Evolutionary conservation across 192 early-diverging fungal genomes (phyloP).

Genomic region (Thoreauomyces humboldtii): DNA sequence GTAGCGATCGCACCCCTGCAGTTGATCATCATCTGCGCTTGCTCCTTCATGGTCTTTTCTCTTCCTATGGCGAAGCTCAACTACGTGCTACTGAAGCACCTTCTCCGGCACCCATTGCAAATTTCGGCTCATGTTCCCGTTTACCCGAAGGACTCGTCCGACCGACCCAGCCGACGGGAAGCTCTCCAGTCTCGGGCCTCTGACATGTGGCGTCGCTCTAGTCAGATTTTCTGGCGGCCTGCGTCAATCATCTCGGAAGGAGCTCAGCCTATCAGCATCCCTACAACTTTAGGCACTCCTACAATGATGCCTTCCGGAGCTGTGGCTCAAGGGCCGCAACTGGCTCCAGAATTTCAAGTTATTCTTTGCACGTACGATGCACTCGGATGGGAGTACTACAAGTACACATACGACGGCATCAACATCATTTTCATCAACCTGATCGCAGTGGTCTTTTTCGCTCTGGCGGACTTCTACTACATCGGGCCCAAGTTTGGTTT

Average conservation of each 20-base stretch:
- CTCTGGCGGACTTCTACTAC: slow-evolving; percentile 77
- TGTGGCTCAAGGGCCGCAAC: slow-evolving; percentile 17
- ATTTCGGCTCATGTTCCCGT: slow-evolving; percentile 48
- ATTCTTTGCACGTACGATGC: slow-evolving; percentile 88
- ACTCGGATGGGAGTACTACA: slow-evolving; percentile 91
- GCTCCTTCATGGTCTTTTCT: slow-evolving; percentile 83
- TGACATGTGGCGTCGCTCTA: slow-evolving; percentile 9
- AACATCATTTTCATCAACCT: slow-evolving; percentile 97
- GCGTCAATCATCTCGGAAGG: slow-evolving; percentile 30
- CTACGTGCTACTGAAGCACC: slow-evolving; percentile 72
- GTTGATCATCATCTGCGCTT: slow-evolving; percentile 67
- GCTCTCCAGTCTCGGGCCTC: background rate
- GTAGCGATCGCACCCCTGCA: slow-evolving; percentile 71
- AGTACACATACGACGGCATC: slow-evolving; percentile 93
- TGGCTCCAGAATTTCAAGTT: slow-evolving; percentile 51
- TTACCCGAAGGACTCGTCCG: background rate
- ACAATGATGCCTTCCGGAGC: slow-evolving; percentile 17
- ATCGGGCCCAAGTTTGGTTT: slow-evolving; percentile 55
- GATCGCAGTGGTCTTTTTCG: slow-evolving; percentile 78
- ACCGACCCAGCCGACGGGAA: slow-evolving; percentile 6
- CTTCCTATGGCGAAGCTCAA: slow-evolving; percentile 96
- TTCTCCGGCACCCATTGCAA: slow-evolving; percentile 76
- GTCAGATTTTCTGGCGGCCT: slow-evolving; percentile 31
- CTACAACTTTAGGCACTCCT: slow-evolving; percentile 27
- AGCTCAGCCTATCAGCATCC: slow-evolving; percentile 48